phyloP scores from a whole-genome alignment of 495 filamentous ascomycete species.

The Penicillium cataractarum region DNA sequence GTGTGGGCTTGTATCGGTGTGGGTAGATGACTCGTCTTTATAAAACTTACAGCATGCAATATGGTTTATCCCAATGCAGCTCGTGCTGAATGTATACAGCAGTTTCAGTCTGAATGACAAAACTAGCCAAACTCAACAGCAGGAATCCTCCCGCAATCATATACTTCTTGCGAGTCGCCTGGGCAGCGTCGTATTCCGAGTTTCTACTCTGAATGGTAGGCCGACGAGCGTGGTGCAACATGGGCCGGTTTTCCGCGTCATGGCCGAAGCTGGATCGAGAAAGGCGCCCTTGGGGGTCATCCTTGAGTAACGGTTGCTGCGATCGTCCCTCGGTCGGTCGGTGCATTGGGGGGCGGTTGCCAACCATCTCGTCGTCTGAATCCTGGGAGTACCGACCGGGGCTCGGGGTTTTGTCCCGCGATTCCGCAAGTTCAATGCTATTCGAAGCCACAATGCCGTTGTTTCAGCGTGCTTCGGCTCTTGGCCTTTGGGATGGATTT shows the following conservation, averaged over 20 bases:
- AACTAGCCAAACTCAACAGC: slow-evolving; percentile 75
- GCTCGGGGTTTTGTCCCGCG: slow-evolving; percentile 18
- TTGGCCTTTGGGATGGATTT: background rate
- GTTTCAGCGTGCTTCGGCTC: slow-evolving; percentile 1
- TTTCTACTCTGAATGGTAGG: slow-evolving; percentile 65
- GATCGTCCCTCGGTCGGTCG: slow-evolving; percentile 55
- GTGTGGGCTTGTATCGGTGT: background rate
- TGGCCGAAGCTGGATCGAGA: slow-evolving; percentile 44
- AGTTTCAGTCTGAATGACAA: slow-evolving; percentile 90
- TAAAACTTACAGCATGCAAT: slow-evolving; percentile 87
- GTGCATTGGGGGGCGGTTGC: slow-evolving; percentile 50
- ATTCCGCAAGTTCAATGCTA: slow-evolving; percentile 29
- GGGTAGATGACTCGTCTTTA: slow-evolving; percentile 1
- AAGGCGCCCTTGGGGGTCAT: slow-evolving; percentile 52
- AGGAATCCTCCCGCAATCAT: slow-evolving; percentile 84
- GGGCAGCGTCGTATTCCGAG: slow-evolving; percentile 58
- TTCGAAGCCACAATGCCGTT: slow-evolving; percentile 35
- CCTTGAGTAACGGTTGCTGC: slow-evolving; percentile 59
- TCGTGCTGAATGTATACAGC: slow-evolving; percentile 91
- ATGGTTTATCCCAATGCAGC: slow-evolving; percentile 90
- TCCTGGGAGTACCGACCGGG: slow-evolving; percentile 36
- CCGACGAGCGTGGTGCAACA: slow-evolving; percentile 50
- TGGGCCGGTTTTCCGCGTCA: slow-evolving; percentile 43
- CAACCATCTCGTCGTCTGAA: slow-evolving; percentile 49
- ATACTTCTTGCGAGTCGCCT: slow-evolving; percentile 77